Evolutionary conservation across 1,284 basidiomycete genomes (phyloP).

Genomic region (Mycena sp.): DNA sequence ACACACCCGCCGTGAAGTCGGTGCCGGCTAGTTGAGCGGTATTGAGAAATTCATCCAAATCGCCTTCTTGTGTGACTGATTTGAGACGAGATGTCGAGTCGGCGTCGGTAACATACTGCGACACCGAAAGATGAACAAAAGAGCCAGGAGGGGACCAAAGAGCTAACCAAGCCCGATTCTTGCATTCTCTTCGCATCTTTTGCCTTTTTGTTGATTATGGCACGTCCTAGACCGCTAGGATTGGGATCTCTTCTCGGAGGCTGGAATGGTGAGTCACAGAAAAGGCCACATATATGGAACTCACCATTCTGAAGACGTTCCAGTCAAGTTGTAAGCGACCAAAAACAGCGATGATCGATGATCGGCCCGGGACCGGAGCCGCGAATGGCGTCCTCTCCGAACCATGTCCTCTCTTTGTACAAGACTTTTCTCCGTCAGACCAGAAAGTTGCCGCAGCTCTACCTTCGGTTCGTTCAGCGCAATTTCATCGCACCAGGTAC

Average conservation of each 20-base stretch:
- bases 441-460: conserved; percentile 63
- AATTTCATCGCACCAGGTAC: conserved; percentile 26
- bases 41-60: conserved; percentile 96
- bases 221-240: conserved; percentile 86
- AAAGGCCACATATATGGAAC: not conserved
- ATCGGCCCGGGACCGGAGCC: not conserved
- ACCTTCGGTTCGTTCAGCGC: conserved; percentile 61
- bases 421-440: conserved; percentile 63
- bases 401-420: conserved; percentile 55
- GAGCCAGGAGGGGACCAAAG: conserved; percentile 6
- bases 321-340: conserved; percentile 16
- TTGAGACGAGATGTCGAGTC: conserved; percentile 79
- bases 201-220: conserved; percentile 89
- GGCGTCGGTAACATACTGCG: conserved; percentile 84
- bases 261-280: conserved; percentile 40
- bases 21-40: conserved; percentile 95
- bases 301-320: conserved; percentile 34
- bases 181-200: conserved; percentile 83
- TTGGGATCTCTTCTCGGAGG: conserved; percentile 69
- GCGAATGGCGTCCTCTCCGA: conserved; percentile 4
- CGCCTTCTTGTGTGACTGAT: conserved; percentile 96
- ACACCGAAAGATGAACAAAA: conserved; percentile 19
- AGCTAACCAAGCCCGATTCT: conserved; percentile 82
- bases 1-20: conserved; percentile 95
- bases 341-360: conserved; percentile 1